A percentile compares a stretch with the other conserved stretches of the same genome.
Evolutionary conservation across 108 stramenopile genomes (phyloP).

Genomic region (Cylindrotheca closterium): DNA sequence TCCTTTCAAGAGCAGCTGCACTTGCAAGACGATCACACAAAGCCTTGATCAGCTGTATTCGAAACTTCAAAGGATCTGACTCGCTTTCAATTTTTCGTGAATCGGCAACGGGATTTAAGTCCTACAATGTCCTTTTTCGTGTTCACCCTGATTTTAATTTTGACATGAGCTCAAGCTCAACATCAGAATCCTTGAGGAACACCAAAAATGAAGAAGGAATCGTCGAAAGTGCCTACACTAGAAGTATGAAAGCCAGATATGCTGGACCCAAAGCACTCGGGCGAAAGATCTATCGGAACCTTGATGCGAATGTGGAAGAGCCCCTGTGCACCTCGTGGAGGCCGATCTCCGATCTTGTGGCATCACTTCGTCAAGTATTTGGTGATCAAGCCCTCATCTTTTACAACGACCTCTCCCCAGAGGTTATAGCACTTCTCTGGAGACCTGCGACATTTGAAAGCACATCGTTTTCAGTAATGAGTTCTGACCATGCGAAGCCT

Average conservation of each 20-base stretch:
- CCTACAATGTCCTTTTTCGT: slow-evolving; percentile 76
- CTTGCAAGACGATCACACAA: slow-evolving; percentile 71
- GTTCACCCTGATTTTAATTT: slow-evolving; percentile 56
- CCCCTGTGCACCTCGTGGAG: slow-evolving; percentile 48
- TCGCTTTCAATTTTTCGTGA: slow-evolving; percentile 76
- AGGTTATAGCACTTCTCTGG: slow-evolving; percentile 80
- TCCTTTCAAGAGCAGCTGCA: slow-evolving; percentile 53
- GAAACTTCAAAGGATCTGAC: slow-evolving; percentile 21
- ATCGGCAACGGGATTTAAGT: slow-evolving; percentile 60
- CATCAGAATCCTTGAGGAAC: slow-evolving; percentile 28
- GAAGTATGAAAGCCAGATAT: slow-evolving; percentile 48
- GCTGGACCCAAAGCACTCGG: slow-evolving; percentile 68
- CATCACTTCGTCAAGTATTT: slow-evolving; percentile 49
- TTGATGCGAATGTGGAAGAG: slow-evolving; percentile 34
- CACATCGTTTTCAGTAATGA: slow-evolving; percentile 62
- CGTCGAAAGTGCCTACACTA: slow-evolving; percentile 48
- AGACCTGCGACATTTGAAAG: slow-evolving; percentile 57
- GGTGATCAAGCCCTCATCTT: slow-evolving; percentile 72
- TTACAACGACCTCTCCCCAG: slow-evolving; percentile 78
- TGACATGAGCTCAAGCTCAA: slow-evolving; percentile 72
- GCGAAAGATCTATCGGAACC: slow-evolving; percentile 70
- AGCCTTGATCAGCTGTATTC: slow-evolving; percentile 46
- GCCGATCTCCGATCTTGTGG: slow-evolving; percentile 63
- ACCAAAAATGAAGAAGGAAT: slow-evolving; percentile 9
- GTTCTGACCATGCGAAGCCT: slow-evolving; percentile 66